Conservation (phyloP, 2,329 filamentous ascomycete species). For the Herpotrichia juniperi region DNA sequence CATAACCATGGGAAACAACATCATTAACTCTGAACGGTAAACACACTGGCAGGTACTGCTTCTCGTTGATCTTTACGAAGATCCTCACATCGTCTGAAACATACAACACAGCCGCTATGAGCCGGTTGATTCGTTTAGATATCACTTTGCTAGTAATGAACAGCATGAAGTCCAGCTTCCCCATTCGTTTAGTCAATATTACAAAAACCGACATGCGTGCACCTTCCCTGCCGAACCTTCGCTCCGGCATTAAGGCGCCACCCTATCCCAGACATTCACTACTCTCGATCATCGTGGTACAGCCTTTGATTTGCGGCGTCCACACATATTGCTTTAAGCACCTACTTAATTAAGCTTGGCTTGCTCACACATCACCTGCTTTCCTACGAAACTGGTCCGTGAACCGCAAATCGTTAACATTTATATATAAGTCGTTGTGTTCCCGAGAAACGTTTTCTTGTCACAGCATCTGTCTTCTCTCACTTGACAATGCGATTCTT, state of each 20-base stretch:
- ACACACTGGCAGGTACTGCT: not conserved
- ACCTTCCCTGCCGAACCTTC: slow-evolving; percentile 14
- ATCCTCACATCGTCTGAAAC: not conserved
- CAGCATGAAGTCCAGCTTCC: slow-evolving; percentile 2
- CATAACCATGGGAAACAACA: not conserved
- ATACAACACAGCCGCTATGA: not conserved
- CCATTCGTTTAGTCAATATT: slow-evolving; percentile 18
- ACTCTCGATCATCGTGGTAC: slow-evolving; percentile 3
- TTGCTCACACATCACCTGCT: slow-evolving; percentile 5
- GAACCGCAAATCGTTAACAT: not conserved
- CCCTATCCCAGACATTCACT: slow-evolving; percentile 7
- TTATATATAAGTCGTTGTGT: slow-evolving; percentile 6
- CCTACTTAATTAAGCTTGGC: slow-evolving; percentile 23
- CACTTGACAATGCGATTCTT: slow-evolving; percentile 21
- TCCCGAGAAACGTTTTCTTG: not conserved
- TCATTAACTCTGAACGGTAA: too few species aligned
- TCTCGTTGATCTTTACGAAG: not conserved
- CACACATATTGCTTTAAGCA: slow-evolving; percentile 5
- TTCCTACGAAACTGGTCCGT: slow-evolving; percentile 5
- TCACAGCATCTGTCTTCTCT: not conserved
- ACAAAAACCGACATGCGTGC: slow-evolving; percentile 5
- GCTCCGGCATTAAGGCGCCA: slow-evolving; percentile 10
- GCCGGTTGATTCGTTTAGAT: too few species aligned
- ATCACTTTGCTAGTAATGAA: not conserved
- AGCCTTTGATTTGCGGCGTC: slow-evolving; percentile 9